These are phyloP conservation scores for Podospora didyma DNA, from an alignment of 495 filamentous ascomycete species.

Conservation along the genomic window DNA sequence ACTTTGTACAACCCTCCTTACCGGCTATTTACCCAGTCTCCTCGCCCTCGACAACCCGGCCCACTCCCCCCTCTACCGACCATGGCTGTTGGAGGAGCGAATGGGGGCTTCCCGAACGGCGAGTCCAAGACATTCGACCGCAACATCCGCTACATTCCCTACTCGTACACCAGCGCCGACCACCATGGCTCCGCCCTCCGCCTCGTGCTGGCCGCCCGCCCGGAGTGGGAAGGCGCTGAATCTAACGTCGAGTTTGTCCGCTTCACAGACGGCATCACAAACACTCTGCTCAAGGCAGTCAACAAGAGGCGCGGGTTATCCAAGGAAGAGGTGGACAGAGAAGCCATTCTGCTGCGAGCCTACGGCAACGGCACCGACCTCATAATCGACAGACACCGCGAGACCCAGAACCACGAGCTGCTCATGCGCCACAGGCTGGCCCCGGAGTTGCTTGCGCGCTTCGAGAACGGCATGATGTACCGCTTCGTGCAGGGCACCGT, in stretches of 20 bases:
- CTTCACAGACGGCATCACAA: constrained; percentile 98
- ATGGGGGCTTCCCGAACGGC: constrained; percentile 18
- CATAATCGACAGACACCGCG: constrained; percentile 93
- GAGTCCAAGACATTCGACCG: constrained; percentile 19
- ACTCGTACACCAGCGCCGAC: constrained; percentile 71
- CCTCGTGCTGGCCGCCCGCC: constrained; percentile 74
- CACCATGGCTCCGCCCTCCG: constrained; percentile 71
- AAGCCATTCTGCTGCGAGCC: constrained; percentile 86
- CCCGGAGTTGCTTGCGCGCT: constrained; percentile 82
- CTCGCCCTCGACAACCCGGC: constrained; percentile 1
- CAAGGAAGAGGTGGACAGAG: constrained; percentile 73
- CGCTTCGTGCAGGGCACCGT: constrained; percentile 78
- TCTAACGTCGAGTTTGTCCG: constrained; percentile 82
- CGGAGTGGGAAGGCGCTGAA: constrained; percentile 71
- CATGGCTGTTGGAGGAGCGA: constrained; percentile 27
- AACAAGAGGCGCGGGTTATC: constrained; percentile 75
- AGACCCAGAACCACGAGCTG: constrained; percentile 59
- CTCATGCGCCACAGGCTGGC: constrained; percentile 78
- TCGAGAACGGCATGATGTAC: constrained; percentile 95
- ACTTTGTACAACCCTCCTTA: background rate
- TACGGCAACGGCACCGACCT: constrained; percentile 94
- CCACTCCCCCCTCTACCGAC: background rate
- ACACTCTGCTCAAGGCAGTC: constrained; percentile 86
- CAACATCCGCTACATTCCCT: constrained; percentile 56
- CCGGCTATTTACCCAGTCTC: background rate